Conservation (phyloP, 2,329 filamentous ascomycete genomes). For the Cladosporium phlei region DNA sequence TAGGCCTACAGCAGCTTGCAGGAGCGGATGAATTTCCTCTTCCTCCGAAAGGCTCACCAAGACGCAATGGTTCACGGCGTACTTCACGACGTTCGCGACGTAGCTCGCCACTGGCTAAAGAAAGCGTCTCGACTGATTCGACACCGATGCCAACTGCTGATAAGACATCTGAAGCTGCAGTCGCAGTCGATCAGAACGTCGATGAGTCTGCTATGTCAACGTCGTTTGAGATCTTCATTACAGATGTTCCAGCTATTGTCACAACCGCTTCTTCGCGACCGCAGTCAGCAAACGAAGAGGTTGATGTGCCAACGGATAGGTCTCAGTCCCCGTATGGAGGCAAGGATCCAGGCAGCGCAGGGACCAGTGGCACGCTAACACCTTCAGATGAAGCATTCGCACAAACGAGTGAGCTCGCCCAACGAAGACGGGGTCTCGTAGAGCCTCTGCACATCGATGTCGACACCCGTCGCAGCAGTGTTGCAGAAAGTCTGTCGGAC, state of each 20-base stretch:
- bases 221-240: conserved; percentile 1
- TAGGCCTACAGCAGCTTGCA: background rate
- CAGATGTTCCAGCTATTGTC: conserved; percentile 11
- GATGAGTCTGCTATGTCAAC: conserved; percentile 6
- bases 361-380: conserved; percentile 1
- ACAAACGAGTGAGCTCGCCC: conserved; percentile 28
- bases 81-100: background rate
- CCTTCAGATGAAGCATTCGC: conserved; percentile 9
- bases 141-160: no score
- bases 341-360: conserved; percentile 11
- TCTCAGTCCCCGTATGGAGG: background rate
- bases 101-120: no score
- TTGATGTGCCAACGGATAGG: background rate
- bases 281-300: conserved; percentile 8
- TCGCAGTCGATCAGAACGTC: background rate
- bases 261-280: conserved; percentile 12
- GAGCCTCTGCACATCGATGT: conserved; percentile 37
- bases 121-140: no score
- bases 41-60: no score
- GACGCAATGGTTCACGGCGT: background rate
- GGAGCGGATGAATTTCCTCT: background rate
- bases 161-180: no score
- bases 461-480: conserved; percentile 34
- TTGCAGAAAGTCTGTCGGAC: conserved; percentile 59
- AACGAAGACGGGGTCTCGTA: conserved; percentile 37